A percentile compares a stretch with the other conserved stretches of the same genome.
Evolutionary conservation across 164 flowering plant genomes (phyloP).

Genomic region (Akebia trifoliata): DNA sequence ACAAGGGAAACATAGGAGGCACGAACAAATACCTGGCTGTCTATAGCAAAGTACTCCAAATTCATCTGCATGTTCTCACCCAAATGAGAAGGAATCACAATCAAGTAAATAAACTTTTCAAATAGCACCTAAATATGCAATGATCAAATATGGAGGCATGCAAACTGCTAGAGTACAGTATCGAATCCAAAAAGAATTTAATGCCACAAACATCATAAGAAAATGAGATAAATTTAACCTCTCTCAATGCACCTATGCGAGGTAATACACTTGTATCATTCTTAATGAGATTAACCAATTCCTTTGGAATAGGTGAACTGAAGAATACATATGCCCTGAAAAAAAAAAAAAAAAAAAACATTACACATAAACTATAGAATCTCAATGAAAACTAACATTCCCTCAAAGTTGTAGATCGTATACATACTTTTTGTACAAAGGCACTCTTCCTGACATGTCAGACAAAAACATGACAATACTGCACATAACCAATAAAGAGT

Average conservation of each 20-base stretch:
- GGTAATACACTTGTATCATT: conserved; percentile 78
- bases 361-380: not conserved
- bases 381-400: conserved; percentile 3
- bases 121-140: not conserved
- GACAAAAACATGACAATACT: conserved; percentile 88
- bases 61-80: conserved; percentile 73
- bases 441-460: conserved; percentile 92
- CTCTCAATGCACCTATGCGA: conserved; percentile 88
- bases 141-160: not conserved
- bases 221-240: conserved; percentile 40
- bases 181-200: not conserved
- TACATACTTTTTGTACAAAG: conserved; percentile 89
- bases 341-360: conserved; percentile 13
- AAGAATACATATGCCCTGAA: conserved; percentile 93
- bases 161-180: conserved; percentile 4
- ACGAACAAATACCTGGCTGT: conserved; percentile 69
- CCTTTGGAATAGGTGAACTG: conserved; percentile 77
- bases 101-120: conserved; percentile 10
- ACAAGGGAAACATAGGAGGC: not conserved
- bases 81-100: conserved; percentile 12
- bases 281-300: conserved; percentile 70
- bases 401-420: not conserved
- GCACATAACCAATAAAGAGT: conserved; percentile 32
- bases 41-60: conserved; percentile 91
- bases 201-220: not conserved